Percentiles rank a stretch among this genome's conserved stretches.
Evolutionary conservation across 768 basidiomycete genomes (phyloP).

Genomic region (Suillus alpinus): DNA sequence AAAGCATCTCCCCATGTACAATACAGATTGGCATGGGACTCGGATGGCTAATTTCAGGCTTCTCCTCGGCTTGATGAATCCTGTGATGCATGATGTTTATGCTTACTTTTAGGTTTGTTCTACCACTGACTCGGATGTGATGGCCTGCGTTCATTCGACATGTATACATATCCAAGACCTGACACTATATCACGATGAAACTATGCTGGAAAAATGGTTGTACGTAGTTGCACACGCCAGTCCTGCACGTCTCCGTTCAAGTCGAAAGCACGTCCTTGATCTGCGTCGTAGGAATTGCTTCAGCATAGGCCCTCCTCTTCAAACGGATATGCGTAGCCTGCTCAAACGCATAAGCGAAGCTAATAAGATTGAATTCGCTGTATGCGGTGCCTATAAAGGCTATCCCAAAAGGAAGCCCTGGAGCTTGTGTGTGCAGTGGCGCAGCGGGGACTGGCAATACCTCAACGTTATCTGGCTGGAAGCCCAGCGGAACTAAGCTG

Average conservation of each 20-base stretch:
- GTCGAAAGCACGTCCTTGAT: constrained; percentile 31
- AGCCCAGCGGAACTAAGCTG: constrained; percentile 52
- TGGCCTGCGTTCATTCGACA: background rate
- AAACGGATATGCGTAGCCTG: constrained; percentile 57
- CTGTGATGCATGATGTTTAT: background rate
- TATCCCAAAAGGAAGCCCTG: constrained; percentile 60
- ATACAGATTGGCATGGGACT: background rate
- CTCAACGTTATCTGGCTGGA: constrained; percentile 46
- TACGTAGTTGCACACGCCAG: too few relatives aligned
- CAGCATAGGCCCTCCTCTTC: constrained; percentile 44
- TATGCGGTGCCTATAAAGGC: constrained; percentile 63
- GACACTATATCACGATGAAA: background rate
- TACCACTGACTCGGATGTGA: background rate
- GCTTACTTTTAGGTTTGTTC: background rate
- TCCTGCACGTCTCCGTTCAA: constrained; percentile 3
- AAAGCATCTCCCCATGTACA: background rate
- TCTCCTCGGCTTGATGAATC: background rate
- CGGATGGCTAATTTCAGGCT: background rate
- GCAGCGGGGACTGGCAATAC: constrained; percentile 42
- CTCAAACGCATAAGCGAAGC: constrained; percentile 63
- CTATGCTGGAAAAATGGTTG: background rate
- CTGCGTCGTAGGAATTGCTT: constrained; percentile 56
- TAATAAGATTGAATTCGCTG: constrained; percentile 55
- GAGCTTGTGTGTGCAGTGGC: constrained; percentile 29
- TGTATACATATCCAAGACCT: too few relatives aligned